Conservation (phyloP, 345 rosid genomes). For the Gossypium ekmanianum region DNA sequence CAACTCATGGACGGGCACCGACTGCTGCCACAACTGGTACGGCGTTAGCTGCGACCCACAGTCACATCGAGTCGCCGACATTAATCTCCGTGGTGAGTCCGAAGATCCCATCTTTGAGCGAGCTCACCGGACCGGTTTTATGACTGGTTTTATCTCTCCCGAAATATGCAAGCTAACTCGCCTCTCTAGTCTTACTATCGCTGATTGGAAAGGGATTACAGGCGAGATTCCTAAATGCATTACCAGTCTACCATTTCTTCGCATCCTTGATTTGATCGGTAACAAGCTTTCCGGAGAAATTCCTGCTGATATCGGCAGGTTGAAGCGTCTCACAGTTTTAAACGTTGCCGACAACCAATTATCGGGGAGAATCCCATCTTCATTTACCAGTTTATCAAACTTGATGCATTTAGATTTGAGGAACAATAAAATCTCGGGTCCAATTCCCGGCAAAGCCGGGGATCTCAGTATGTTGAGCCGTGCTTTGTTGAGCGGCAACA, state of each 20-base stretch:
- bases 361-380: slow-evolving; percentile 58
- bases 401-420: slow-evolving; percentile 84
- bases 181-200: slow-evolving; percentile 64
- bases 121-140: slow-evolving; percentile 63
- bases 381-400: slow-evolving; percentile 53
- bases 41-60: slow-evolving; percentile 76
- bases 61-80: slow-evolving; percentile 67
- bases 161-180: slow-evolving; percentile 53
- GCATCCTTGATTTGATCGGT: slow-evolving; percentile 68
- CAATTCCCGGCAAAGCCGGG: slow-evolving; percentile 52
- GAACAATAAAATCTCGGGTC: slow-evolving; percentile 59
- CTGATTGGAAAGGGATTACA: slow-evolving; percentile 88
- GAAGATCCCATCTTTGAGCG: slow-evolving; percentile 71
- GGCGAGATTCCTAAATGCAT: slow-evolving; percentile 77
- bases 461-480: slow-evolving; percentile 68
- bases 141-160: slow-evolving; percentile 70
- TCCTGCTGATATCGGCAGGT: slow-evolving; percentile 56
- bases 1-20: slow-evolving; percentile 70
- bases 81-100: slow-evolving; percentile 86
- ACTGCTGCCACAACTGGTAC: slow-evolving; percentile 90
- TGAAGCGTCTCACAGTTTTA: slow-evolving; percentile 61
- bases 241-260: slow-evolving; percentile 57
- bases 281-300: slow-evolving; percentile 59
- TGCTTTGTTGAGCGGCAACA: slow-evolving; percentile 62
- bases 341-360: slow-evolving; percentile 73